Base-by-base conservation (phyloP, 2,329 filamentous ascomycete species). In the Chaetomium sp. region DNA sequence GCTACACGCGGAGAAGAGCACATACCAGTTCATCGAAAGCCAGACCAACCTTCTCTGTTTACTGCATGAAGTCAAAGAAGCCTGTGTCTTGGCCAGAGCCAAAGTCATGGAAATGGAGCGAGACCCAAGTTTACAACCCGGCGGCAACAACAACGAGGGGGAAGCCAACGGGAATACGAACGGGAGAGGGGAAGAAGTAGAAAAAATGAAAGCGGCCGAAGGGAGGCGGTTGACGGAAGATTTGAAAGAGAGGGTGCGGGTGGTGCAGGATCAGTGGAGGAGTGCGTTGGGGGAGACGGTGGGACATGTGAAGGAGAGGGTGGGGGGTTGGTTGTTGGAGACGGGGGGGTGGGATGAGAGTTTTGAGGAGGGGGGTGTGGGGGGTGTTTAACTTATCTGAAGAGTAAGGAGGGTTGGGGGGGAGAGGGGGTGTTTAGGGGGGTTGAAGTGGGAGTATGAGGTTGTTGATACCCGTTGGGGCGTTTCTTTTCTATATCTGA, bases 1-100 rank as follows among this genome's bases (percentile, higher is more conserved):
- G 7, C 81, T 86, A 5, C 92, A 97, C 66, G 87, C 91, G 0
- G 89, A 95, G 69, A 95, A 94, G 74, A 91, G 87, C 64, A 92
- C 90, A 7, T 95, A 96, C 67, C 94, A 97, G 70, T 97, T 96
- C 72, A 96, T 97, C 66, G 94, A 97, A 74, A 88, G 85, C 6
- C 92, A 97, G 74, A 92, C 85, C 35, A 96, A 96, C 67, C 76
- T 96, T 37, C 78, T 96, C 32, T 97, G 92, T 66, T 76, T 97
- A 40, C 73, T 96, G 55, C 94, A 96, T 66, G 91, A 96, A 71
- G 90, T 96, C 52, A 89, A 90, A 67, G 89, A 88, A 53, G 86
- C 86, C 0, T 84, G 89, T 1, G 86, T 89, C 67, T 78, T 79
- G 47, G 87, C 88, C 6, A 84, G 84, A 61, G 82, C 82, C 52